Evolutionary conservation across 495 filamentous ascomycete genomes (phyloP).

Genomic region (Hyaloscypha bicolor): DNA sequence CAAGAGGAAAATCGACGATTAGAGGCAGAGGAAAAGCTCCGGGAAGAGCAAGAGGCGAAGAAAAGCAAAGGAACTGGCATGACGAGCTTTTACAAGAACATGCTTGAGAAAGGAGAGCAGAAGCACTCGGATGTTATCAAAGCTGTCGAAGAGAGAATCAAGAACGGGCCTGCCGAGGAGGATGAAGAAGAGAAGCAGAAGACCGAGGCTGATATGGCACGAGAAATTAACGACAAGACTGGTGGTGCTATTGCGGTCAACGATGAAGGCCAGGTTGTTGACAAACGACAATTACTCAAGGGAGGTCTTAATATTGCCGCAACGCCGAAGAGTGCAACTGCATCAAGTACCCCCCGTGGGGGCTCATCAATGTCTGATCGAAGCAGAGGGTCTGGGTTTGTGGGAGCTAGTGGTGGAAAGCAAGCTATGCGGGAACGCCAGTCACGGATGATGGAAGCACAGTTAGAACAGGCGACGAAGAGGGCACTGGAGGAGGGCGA

Average conservation of each 20-base stretch:
- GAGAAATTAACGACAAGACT: constrained; percentile 66
- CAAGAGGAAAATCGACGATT: constrained; percentile 79
- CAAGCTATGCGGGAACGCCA: constrained; percentile 77
- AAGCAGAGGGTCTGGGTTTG: constrained; percentile 44
- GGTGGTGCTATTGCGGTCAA: constrained; percentile 77
- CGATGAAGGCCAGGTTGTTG: constrained; percentile 91
- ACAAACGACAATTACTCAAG: constrained; percentile 86
- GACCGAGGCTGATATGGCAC: constrained; percentile 70
- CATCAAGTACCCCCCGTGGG: constrained; percentile 38
- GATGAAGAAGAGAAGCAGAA: constrained; percentile 55
- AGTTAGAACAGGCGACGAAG: constrained; percentile 75
- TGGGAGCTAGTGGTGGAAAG: constrained; percentile 49
- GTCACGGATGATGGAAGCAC: constrained; percentile 82
- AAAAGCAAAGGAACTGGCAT: constrained; percentile 73
- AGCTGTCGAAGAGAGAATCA: constrained; percentile 65
- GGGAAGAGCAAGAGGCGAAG: constrained; percentile 70
- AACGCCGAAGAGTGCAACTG: constrained; percentile 46
- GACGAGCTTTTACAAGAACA: constrained; percentile 81
- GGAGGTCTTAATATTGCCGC: constrained; percentile 84
- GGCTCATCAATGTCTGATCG: constrained; percentile 30
- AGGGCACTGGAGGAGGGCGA: constrained; percentile 75
- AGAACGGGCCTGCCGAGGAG: constrained; percentile 50
- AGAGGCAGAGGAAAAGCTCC: constrained; percentile 77
- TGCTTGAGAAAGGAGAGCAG: constrained; percentile 77
- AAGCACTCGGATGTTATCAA: constrained; percentile 72